phyloP scores from a whole-genome alignment of 495 filamentous ascomycete species.

The Neurospora sp. region DNA sequence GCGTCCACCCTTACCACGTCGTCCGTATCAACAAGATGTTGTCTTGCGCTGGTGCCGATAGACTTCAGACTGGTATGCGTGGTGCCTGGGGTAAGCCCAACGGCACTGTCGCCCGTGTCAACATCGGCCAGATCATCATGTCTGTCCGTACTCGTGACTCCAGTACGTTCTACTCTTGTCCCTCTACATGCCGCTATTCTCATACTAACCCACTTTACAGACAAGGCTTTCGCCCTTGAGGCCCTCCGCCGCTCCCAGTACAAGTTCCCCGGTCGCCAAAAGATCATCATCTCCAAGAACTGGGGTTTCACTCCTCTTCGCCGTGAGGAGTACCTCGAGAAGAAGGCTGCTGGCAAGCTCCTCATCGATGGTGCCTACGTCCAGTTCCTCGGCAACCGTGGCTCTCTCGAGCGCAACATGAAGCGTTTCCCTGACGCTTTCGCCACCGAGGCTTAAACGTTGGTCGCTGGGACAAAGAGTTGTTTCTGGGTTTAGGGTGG shows the following conservation, averaged over 20 bases:
- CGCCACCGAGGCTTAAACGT: conserved; percentile 34
- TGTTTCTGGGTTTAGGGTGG: conserved; percentile 25
- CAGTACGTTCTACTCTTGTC: conserved; percentile 39
- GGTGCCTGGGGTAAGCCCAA: conserved; percentile 99
- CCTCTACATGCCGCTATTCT: background rate
- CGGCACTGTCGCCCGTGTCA: conserved; percentile 94
- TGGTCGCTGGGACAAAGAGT: conserved; percentile 23
- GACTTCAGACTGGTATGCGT: conserved; percentile 99
- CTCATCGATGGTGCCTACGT: conserved; percentile 97
- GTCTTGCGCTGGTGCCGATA: conserved; percentile 99
- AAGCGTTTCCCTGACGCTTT: conserved; percentile 89
- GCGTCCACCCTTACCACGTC: conserved; percentile 98
- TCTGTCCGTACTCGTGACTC: conserved; percentile 92
- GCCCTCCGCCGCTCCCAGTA: conserved; percentile 97
- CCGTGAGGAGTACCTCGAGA: conserved; percentile 90
- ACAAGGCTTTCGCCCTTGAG: conserved; percentile 90
- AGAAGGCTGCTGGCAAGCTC: conserved; percentile 81
- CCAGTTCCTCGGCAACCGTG: conserved; percentile 91
- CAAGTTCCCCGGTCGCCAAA: conserved; percentile 99
- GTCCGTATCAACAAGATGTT: conserved; percentile 99
- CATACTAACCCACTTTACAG: conserved; percentile 30
- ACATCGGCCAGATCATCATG: conserved; percentile 97
- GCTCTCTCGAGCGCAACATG: conserved; percentile 77
- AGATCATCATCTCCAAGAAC: conserved; percentile 99
- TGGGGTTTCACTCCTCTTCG: conserved; percentile 98